Evolutionary conservation across 2,329 filamentous ascomycete genomes (phyloP).

Genomic region (Neocucurbitaria cava): DNA sequence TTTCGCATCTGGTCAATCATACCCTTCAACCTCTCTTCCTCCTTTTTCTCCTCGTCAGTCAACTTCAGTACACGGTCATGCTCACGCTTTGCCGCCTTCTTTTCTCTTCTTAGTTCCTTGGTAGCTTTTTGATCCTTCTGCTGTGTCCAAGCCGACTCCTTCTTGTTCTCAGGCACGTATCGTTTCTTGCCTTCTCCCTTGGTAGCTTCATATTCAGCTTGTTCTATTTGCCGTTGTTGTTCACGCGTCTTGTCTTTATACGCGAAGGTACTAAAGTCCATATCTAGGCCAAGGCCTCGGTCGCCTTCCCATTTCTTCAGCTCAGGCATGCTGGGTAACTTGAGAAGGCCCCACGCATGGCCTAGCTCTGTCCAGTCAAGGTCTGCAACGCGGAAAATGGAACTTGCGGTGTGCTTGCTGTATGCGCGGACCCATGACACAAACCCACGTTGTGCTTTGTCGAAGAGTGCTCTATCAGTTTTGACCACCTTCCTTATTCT

Average conservation of each 20-base stretch:
- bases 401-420: slow-evolving; percentile 86
- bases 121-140: slow-evolving; percentile 44
- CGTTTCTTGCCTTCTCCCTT: slow-evolving; percentile 32
- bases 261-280: slow-evolving; percentile 50
- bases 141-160: slow-evolving; percentile 44
- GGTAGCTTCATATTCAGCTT: slow-evolving; percentile 31
- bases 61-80: slow-evolving; percentile 34
- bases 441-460: slow-evolving; percentile 89
- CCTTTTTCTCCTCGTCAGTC: slow-evolving; percentile 38
- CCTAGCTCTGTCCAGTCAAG: slow-evolving; percentile 86
- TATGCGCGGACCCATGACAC: slow-evolving; percentile 94
- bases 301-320: slow-evolving; percentile 57
- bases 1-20: slow-evolving; percentile 41
- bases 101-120: slow-evolving; percentile 43
- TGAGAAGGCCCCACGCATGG: slow-evolving; percentile 83
- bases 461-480: slow-evolving; percentile 73
- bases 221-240: slow-evolving; percentile 46
- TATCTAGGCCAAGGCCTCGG: slow-evolving; percentile 47
- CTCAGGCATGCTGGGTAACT: slow-evolving; percentile 94
- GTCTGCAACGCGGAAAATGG: slow-evolving; percentile 84
- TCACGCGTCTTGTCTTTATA: slow-evolving; percentile 57
- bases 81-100: slow-evolving; percentile 43
- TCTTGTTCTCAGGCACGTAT: slow-evolving; percentile 33
- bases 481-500: slow-evolving; percentile 67
- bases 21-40: slow-evolving; percentile 42